Base-by-base conservation (phyloP, 352 stramenopile genomes). In the Phytophthora sp. region DNA sequence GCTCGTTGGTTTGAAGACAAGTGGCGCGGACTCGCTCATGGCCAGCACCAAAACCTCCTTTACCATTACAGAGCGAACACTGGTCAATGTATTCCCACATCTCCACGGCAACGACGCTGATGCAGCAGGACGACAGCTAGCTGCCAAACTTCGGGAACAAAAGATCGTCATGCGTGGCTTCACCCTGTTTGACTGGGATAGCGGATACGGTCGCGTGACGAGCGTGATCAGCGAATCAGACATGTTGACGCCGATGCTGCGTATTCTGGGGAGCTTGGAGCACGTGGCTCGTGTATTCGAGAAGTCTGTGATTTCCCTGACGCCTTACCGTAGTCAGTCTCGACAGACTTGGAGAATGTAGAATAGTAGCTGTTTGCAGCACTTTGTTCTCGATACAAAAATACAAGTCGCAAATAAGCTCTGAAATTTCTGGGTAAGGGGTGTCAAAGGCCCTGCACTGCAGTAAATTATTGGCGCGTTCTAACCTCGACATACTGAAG, bases 171-270 rank as follows among this genome's bases (percentile, higher is more conserved):
- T 71, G 54, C 39, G 29, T 1, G 56, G 63, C 1, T 54, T 18
- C 0, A 62, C 39, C 0, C 47, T 56, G 1, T 73, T 73, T 26
- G 45, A 64, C 3, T 73, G 51, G 51, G 44, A 69, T 45, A 21
- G 7, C 15, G 38, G 5, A 21, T 44, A 57, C 31, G 12, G 45
- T 12, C 57, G 46, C 4, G 57, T 72, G 8, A 35, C 33, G 13
- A 66, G 52, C 1, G 24, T 73, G 1, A 55, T 47, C 5, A 63
- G 59, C 20, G 23, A 69, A n/a, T 57, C 60, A 0, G 68, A 76
- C 29, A 55, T 73, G 55, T 7, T 76, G 16, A 57, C 57, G 1
- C 57, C 69, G 11, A 57, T 76, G 33, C 57, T 63, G 1, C 9
- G 16, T 16, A 31, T 64, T 0, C 23, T 73, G 1, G 63, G 57